Evolutionary conservation across 2,329 filamentous ascomycete genomes (phyloP).

Genomic region (Penicillium sp.): DNA sequence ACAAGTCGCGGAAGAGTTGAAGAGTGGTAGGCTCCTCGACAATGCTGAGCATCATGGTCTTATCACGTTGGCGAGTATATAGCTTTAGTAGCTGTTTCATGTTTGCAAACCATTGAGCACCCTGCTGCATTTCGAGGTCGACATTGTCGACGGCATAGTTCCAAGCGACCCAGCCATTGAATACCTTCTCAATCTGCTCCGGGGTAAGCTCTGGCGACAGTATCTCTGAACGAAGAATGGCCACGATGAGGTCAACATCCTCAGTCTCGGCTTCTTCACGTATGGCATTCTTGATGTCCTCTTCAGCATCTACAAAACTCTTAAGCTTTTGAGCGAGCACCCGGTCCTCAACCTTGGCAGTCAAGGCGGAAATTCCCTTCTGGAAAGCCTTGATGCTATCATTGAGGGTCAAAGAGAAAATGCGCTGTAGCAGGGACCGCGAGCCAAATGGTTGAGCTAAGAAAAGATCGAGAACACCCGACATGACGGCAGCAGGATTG

Average conservation of each 20-base stretch:
- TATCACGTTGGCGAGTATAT: conserved; percentile 86
- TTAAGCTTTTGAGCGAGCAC: conserved; percentile 79
- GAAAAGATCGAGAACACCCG: conserved; percentile 90
- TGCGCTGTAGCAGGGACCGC: conserved; percentile 85
- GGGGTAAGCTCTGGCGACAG: conserved; percentile 69
- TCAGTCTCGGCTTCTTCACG: conserved; percentile 71
- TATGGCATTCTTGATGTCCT: conserved; percentile 71
- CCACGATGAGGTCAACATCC: conserved; percentile 79
- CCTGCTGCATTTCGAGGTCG: conserved; percentile 83
- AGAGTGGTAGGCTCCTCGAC: conserved; percentile 97
- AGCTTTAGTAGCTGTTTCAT: conserved; percentile 94
- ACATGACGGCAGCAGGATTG: conserved; percentile 96
- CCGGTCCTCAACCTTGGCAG: conserved; percentile 75
- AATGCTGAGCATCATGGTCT: conserved; percentile 93
- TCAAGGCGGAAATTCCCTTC: conserved; percentile 77
- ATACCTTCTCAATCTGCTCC: conserved; percentile 78
- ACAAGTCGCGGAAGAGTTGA: conserved; percentile 92
- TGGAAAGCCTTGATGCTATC: conserved; percentile 88
- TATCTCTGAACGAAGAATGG: conserved; percentile 75
- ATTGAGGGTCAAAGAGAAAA: conserved; percentile 86
- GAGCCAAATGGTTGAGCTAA: conserved; percentile 91
- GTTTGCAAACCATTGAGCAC: conserved; percentile 88
- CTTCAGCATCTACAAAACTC: conserved; percentile 72
- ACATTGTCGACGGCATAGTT: conserved; percentile 87
- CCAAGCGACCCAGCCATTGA: conserved; percentile 95